These are phyloP conservation scores for Neltuma alba DNA, from an alignment of 306 rosid genomes.

Conservation along the genomic window DNA sequence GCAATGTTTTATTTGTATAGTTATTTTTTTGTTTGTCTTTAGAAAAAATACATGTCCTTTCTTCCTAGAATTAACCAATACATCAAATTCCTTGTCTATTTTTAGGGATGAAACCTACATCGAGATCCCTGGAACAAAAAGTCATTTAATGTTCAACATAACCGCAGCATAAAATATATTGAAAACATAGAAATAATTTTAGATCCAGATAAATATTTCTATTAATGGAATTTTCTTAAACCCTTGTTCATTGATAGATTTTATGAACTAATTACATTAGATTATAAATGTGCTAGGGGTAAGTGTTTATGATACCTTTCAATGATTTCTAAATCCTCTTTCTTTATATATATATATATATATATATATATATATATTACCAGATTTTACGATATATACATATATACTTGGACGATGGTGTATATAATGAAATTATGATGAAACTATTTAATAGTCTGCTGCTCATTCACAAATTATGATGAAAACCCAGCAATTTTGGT, in stretches of 20 bases:
- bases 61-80: not conserved
- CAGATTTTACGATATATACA: too few relatives aligned
- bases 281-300: not conserved
- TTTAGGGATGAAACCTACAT: not conserved
- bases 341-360: too few relatives aligned
- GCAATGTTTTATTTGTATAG: not conserved
- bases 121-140: not conserved
- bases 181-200: not conserved
- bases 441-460: too few relatives aligned
- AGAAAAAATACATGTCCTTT: not conserved
- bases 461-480: too few relatives aligned
- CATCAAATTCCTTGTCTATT: not conserved
- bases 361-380: too few relatives aligned
- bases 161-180: not conserved
- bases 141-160: not conserved
- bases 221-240: not conserved
- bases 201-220: not conserved
- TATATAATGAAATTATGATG: too few relatives aligned
- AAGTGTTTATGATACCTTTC: too few relatives aligned
- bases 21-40: not conserved
- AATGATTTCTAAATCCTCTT: too few relatives aligned
- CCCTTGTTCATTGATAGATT: not conserved
- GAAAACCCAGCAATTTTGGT: too few relatives aligned
- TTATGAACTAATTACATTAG: not conserved
- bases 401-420: too few relatives aligned